These are phyloP conservation scores for Mycena venus DNA, from an alignment of 768 basidiomycete genomes.

Conservation along the genomic window DNA sequence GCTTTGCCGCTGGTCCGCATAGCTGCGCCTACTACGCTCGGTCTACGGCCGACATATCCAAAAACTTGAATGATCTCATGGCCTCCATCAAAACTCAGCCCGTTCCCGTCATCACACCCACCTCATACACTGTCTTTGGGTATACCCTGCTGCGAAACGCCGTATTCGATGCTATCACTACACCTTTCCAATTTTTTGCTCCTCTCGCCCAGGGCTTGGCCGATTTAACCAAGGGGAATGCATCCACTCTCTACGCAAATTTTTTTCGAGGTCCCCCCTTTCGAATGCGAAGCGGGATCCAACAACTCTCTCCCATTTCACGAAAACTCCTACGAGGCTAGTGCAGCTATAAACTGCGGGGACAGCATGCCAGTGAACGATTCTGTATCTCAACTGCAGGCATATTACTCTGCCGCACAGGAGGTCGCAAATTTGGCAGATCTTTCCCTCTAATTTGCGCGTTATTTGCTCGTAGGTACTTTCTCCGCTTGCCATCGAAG, in stretches of 20 bases:
- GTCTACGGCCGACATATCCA: constrained; percentile 22
- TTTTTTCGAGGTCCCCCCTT: neutral
- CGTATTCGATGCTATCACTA: constrained; percentile 36
- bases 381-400: constrained; percentile 18
- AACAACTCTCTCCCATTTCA: neutral
- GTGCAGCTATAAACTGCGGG: constrained; percentile 27
- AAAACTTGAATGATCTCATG: constrained; percentile 30
- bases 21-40: constrained; percentile 39
- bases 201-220: constrained; percentile 35
- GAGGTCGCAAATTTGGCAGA: constrained; percentile 33
- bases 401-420: constrained; percentile 5
- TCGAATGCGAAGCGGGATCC: neutral
- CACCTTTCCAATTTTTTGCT: constrained; percentile 31
- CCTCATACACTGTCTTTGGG: constrained; percentile 37
- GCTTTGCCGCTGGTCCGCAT: constrained; percentile 33
- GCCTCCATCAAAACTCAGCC: constrained; percentile 31
- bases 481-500: too few species aligned
- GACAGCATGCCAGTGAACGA: constrained; percentile 25
- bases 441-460: neutral
- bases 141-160: constrained; percentile 27
- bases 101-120: constrained; percentile 28
- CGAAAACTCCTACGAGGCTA: neutral
- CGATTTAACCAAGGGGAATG: constrained; percentile 26
- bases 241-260: neutral
- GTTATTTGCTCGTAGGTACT: too few species aligned